Base-by-base conservation (phyloP, 306 rosid species). In the Corylus avellana region DNA sequence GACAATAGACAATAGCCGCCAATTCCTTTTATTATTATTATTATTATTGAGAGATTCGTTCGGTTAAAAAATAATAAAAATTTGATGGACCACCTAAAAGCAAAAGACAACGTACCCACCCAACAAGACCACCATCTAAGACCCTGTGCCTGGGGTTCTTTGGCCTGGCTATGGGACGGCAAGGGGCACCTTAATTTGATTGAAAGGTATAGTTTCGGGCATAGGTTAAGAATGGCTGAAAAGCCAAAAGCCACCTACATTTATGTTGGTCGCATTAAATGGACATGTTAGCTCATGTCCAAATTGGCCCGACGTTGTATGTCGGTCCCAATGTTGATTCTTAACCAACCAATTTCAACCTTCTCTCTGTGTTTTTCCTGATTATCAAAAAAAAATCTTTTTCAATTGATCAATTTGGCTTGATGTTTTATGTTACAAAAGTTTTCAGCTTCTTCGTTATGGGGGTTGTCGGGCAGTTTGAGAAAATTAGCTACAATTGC, bases 261-360 rank as follows among this genome's bases (percentile, higher is more conserved):
- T 75, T 55, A 76, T 73, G 42, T 12, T 46, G 67, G 35, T 67
- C 54, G 70, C 86, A 75, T 62, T 53, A 51, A 56, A 12, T 20
- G 48, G 69, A 53, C 47, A 53, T 46, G 64, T 82, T 74, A 57
- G 73, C 69, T 71, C 58, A 32, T 32, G 17, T 50, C 62, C 69
- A 76, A 58, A 73, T 75, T 80, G 90, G 82, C 80, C 70, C 69
- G 55, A 81, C 58, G 61, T 74, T 81, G 51, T 79, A 80, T 81
- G 89, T 88, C 83, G 82, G 89, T 80, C 75, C 84, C 85, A 85
- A 74, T 85, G 89, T 80, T 83, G 85, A 89, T 85, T 83, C 91
- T 79, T 70, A 18, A 17, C 61, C 61, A 56, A 56, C 27, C 61
- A 56, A 56, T 77, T 8, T 42, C 29, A 37, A 54, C 42, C 3